Percentiles rank a stretch among this genome's conserved stretches.
These are phyloP conservation scores for Stipa capillata DNA, from an alignment of 176 grass and related monocot species.

Conservation along the genomic window DNA sequence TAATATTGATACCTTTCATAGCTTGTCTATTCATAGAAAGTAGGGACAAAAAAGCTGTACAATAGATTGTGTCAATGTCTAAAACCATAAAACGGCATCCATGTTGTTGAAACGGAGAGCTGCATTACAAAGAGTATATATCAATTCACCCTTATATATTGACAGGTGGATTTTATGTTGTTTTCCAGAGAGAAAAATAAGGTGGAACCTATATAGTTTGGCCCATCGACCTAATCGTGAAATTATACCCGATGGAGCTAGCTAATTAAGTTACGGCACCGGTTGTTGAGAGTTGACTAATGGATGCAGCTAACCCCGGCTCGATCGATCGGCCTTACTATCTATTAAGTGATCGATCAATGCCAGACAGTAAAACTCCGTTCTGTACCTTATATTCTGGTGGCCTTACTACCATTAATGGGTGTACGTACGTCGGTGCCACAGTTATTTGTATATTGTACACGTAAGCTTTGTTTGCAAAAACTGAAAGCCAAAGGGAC, in stretches of 20 bases:
- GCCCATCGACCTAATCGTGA: constrained; percentile 25
- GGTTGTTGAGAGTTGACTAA: constrained; percentile 48
- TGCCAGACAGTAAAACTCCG: neutral
- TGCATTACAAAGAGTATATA: neutral
- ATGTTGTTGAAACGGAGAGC: neutral
- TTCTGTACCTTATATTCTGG: constrained; percentile 19
- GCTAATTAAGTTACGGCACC: constrained; percentile 28
- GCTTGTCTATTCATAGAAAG: no score
- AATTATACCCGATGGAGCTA: constrained; percentile 11
- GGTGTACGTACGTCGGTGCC: constrained; percentile 7
- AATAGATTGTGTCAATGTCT: no score
- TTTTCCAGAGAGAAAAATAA: neutral
- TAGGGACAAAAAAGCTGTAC: no score
- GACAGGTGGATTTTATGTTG: neutral
- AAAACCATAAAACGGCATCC: neutral
- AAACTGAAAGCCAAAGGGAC: no score
- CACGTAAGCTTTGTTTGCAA: no score
- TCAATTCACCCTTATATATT: neutral
- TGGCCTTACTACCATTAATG: constrained; percentile 12
- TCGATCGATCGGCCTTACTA: constrained; percentile 9
- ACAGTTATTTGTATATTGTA: no score
- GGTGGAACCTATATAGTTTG: constrained; percentile 9
- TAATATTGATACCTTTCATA: no score
- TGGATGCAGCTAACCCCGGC: constrained; percentile 26
- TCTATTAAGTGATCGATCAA: constrained; percentile 18